Conservation (phyloP, 768 basidiomycete species). For the Krasilnikovozyma curviuscula region DNA sequence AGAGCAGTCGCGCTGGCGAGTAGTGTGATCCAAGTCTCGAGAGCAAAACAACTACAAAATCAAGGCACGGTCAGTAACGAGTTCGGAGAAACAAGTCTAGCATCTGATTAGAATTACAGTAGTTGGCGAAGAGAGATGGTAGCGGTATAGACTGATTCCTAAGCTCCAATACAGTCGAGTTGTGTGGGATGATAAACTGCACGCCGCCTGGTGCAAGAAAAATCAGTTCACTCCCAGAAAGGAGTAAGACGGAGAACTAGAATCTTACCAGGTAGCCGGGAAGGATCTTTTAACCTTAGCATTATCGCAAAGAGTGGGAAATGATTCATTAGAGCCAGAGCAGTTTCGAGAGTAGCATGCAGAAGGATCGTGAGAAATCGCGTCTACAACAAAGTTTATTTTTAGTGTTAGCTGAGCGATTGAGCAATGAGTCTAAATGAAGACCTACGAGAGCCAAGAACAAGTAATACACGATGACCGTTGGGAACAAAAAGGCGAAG, state of each 20-base stretch:
- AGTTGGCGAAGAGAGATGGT: conserved; percentile 20
- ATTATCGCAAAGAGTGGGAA: conserved; percentile 81
- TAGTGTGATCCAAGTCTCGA: conserved; percentile 2
- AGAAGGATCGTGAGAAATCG: conserved; percentile 38
- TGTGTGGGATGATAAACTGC: not conserved
- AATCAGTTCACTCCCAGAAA: conserved; percentile 3
- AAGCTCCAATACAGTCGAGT: not conserved
- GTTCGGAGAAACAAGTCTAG: not conserved
- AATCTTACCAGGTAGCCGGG: conserved; percentile 51
- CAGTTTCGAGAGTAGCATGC: conserved; percentile 44
- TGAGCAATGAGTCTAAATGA: not conserved
- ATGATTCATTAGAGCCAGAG: conserved; percentile 65
- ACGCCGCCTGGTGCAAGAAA: conserved; percentile 12
- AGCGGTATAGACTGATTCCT: conserved; percentile 18
- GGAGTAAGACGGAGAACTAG: not conserved
- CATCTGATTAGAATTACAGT: conserved; percentile 13
- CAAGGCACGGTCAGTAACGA: not conserved
- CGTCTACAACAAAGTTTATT: conserved; percentile 27
- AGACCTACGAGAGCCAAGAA: conserved; percentile 50
- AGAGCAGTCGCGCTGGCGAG: conserved; percentile 2
- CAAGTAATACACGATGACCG: conserved; percentile 64
- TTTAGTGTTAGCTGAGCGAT: not conserved
- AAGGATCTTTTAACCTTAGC: conserved; percentile 63
- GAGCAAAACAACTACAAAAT: not conserved
- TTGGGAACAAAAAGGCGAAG: conserved; percentile 34